These are phyloP conservation scores for Senna tora DNA, from an alignment of 306 rosid species.

Conservation along the genomic window DNA sequence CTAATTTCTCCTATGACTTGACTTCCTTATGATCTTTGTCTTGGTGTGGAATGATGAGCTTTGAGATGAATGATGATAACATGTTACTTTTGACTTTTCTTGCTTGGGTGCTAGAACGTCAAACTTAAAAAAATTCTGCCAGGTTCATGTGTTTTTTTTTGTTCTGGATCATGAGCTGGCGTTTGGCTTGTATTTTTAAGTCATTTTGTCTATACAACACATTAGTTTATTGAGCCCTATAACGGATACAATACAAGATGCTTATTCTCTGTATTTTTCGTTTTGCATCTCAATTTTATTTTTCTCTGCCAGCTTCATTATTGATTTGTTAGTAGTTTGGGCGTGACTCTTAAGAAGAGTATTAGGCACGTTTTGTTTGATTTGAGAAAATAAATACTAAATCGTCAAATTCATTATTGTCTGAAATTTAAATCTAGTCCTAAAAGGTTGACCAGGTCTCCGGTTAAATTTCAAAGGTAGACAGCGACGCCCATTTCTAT, in stretches of 20 bases:
- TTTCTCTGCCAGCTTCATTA: background rate
- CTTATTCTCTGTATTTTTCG: background rate
- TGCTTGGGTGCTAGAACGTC: conserved; percentile 28
- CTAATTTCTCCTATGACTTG: conserved; percentile 25
- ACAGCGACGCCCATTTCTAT: conserved; percentile 16
- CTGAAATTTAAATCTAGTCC: conserved; percentile 17
- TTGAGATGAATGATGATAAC: conserved; percentile 24
- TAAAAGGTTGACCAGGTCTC: conserved; percentile 18
- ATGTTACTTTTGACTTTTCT: conserved; percentile 12
- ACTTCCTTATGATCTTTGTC: conserved; percentile 30
- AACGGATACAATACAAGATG: conserved; percentile 1
- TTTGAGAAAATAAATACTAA: background rate
- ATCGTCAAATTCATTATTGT: background rate
- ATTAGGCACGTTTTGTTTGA: background rate
- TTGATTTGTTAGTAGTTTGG: background rate
- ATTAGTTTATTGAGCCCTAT: background rate
- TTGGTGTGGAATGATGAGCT: conserved; percentile 25
- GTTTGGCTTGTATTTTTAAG: conserved; percentile 33
- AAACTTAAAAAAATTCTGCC: conserved; percentile 31
- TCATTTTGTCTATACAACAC: conserved; percentile 27
- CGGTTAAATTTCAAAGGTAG: background rate
- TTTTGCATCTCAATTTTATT: background rate
- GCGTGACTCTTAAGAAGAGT: background rate
- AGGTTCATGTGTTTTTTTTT: conserved; percentile 45
- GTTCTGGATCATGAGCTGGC: conserved; percentile 52